Conservation (phyloP, 2,329 filamentous ascomycete species). For the Tolypocladium nubicola region DNA sequence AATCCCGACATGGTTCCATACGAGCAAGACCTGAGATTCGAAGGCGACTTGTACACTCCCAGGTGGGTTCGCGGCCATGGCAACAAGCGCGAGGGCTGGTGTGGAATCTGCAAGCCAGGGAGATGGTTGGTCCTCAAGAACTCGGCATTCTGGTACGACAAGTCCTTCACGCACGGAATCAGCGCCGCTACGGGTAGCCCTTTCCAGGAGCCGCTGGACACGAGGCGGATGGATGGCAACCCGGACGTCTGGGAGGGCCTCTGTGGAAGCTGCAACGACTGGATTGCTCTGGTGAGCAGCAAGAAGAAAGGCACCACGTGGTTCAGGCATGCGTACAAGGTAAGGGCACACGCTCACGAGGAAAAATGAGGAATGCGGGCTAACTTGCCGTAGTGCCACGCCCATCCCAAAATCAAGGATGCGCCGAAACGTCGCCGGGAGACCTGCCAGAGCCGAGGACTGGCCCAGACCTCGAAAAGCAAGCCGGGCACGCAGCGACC, state of each 20-base stretch:
- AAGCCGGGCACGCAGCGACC: constrained; percentile 33
- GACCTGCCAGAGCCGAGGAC: constrained; percentile 29
- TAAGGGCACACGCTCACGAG: constrained; percentile 22
- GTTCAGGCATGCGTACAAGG: constrained; percentile 86
- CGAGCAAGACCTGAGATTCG: constrained; percentile 69
- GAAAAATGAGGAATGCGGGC: background rate
- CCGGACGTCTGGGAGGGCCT: constrained; percentile 74
- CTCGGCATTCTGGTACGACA: constrained; percentile 89
- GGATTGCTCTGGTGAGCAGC: constrained; percentile 71
- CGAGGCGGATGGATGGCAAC: constrained; percentile 67
- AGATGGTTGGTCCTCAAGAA: constrained; percentile 84
- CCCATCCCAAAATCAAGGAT: constrained; percentile 62
- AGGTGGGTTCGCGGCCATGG: constrained; percentile 77
- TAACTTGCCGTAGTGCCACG: constrained; percentile 47
- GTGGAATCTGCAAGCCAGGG: constrained; percentile 76
- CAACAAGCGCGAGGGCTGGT: constrained; percentile 84
- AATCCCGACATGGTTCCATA: constrained; percentile 68
- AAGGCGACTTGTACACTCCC: constrained; percentile 74
- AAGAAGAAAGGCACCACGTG: constrained; percentile 91
- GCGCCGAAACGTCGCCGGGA: constrained; percentile 58
- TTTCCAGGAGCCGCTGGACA: constrained; percentile 69
- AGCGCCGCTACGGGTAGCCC: constrained; percentile 69
- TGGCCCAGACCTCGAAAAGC: constrained; percentile 33
- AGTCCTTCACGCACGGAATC: constrained; percentile 81
- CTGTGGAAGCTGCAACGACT: constrained; percentile 68